A percentile compares a stretch with the other conserved stretches of the same genome.
These are phyloP conservation scores for Phytophthora crassamura DNA, from an alignment of 352 stramenopile species.

Conservation along the genomic window DNA sequence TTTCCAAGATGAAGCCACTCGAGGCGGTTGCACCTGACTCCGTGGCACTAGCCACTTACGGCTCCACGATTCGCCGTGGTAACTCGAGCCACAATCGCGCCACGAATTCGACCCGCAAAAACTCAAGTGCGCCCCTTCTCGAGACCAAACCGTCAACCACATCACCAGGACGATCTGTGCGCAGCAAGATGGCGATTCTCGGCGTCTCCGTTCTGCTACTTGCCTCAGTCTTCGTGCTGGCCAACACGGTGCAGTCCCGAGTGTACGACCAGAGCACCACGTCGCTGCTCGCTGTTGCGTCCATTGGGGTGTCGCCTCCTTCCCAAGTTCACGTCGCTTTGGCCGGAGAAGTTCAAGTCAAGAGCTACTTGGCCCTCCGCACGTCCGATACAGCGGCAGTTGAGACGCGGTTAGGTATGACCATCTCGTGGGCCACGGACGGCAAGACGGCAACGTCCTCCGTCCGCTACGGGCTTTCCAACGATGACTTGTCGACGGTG, in stretches of 20 bases:
- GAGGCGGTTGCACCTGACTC: neutral
- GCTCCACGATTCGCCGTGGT: conserved; percentile 23
- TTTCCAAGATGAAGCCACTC: conserved; percentile 26
- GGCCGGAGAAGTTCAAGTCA: conserved; percentile 36
- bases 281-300: conserved; percentile 1
- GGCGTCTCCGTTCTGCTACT: conserved; percentile 29
- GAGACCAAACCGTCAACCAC: conserved; percentile 7
- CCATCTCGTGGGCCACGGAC: conserved; percentile 64
- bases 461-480: conserved; percentile 54
- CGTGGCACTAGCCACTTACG: conserved; percentile 18
- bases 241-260: conserved; percentile 13
- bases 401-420: conserved; percentile 45
- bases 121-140: conserved; percentile 7
- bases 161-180: conserved; percentile 9
- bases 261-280: conserved; percentile 37
- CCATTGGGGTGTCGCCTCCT: conserved; percentile 19
- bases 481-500: conserved; percentile 32
- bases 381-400: conserved; percentile 2
- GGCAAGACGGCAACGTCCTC: conserved; percentile 49
- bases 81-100: conserved; percentile 18
- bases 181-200: conserved; percentile 26
- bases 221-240: conserved; percentile 24
- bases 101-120: conserved; percentile 13
- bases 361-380: conserved; percentile 13
- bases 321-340: conserved; percentile 62